Evolutionary conservation across 2,329 filamentous ascomycete genomes (phyloP), one percentile per base, ranked within the genome.

Genomic region (Colletotrichum paranaense): DNA sequence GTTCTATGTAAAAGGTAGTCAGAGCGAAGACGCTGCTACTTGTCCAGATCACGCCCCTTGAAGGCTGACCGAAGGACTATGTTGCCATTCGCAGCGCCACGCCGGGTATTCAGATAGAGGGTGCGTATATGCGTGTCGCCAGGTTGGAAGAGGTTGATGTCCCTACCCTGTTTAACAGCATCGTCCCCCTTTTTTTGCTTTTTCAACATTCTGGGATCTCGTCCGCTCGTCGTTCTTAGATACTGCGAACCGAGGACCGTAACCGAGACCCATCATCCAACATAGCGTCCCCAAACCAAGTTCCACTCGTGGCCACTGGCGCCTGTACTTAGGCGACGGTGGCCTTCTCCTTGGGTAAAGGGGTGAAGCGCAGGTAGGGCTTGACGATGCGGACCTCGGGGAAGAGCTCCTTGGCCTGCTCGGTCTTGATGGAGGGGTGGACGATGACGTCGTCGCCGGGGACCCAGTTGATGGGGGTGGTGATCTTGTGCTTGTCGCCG

Each of bases 371-470:
- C 81, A 95, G 87, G 85, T 95, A 93, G 69, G 90, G 90, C 88
- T 92, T 92, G 82, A 92, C 88, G 76, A 88, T 88, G 80, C 88
- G 87, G 84, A 92, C 90, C 76, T 96, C 89, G 75, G 94, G 94
- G 89, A 97, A 98, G 81, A 97, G 92, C 85, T 93, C 91, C 89
- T 92, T 92, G 81, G 95, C 95, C 86, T 97, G 92, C 83, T 94
- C 93, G 75, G 94, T 95, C 82, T 91, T 93, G 81, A 98, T 91
- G 74, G 88, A 88, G 59, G 95, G 94, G 81, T 95, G 94, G 75
- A 98, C 94, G 81, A 98, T 97, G 78, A 98, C 95, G 82, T 98
- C 95, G 80, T 97, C 93, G 67, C 95, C 95, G 57, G 91, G 92
- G 52, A 92, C 87, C 95, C 95, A 98, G 88, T 98, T 93, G 84